A percentile compares a stretch with the other conserved stretches of the same genome.
Evolutionary conservation across 176 grass and related monocot species (phyloP).

Genomic region (Olyra latifolia): DNA sequence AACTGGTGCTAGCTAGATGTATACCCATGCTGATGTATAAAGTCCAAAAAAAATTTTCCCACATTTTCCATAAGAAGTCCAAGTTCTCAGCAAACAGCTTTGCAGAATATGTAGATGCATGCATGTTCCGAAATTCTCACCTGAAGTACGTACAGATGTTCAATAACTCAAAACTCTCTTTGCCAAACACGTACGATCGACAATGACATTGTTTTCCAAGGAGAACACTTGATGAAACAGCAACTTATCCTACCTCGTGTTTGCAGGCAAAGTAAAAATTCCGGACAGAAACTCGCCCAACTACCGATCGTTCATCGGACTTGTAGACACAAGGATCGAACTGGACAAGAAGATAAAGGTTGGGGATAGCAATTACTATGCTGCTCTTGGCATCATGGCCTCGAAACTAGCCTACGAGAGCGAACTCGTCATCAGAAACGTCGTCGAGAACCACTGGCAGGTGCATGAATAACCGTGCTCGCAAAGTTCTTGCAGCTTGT

Average conservation of each 20-base stretch:
- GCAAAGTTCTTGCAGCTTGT: background rate
- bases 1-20: background rate
- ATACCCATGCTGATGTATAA: background rate
- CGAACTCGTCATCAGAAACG: conserved; percentile 36
- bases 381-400: conserved; percentile 75
- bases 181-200: background rate
- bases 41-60: background rate
- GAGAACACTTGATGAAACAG: background rate
- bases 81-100: background rate
- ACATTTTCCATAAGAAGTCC: background rate
- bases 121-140: background rate
- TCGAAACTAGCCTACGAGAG: conserved; percentile 83
- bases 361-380: conserved; percentile 43
- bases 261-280: conserved; percentile 39
- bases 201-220: background rate
- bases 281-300: conserved; percentile 47
- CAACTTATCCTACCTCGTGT: background rate
- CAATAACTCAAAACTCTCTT: background rate
- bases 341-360: conserved; percentile 64
- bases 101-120: background rate
- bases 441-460: conserved; percentile 53
- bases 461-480: background rate
- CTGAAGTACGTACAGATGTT: background rate
- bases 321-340: conserved; percentile 52
- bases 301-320: conserved; percentile 60